Percentiles rank a stretch among this genome's conserved stretches.
These are phyloP conservation scores for Neonectria ditissima DNA, from an alignment of 2,329 filamentous ascomycete species.

Conservation along the genomic window DNA sequence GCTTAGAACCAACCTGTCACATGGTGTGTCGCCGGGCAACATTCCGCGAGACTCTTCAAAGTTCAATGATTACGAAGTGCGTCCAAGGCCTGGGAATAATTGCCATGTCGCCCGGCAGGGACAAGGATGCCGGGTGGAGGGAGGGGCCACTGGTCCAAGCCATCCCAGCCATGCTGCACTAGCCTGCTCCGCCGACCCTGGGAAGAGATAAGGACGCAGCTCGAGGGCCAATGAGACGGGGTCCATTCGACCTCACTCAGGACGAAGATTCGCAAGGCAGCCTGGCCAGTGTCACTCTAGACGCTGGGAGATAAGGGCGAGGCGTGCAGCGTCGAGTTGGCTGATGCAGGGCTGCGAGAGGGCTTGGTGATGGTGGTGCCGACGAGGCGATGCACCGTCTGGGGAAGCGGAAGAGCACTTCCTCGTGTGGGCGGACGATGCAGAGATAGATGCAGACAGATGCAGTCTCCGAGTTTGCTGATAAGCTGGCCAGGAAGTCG, in stretches of 20 bases:
- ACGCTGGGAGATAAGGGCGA: constrained; percentile 38
- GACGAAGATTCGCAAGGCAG: constrained; percentile 28
- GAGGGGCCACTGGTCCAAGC: constrained; percentile 24
- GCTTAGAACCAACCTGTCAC: background rate
- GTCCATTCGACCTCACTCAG: constrained; percentile 32
- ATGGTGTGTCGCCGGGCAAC: background rate
- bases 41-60: constrained; percentile 6
- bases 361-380: background rate
- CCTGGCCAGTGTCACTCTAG: constrained; percentile 18
- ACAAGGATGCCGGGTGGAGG: constrained; percentile 29
- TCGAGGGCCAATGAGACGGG: constrained; percentile 40
- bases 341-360: constrained; percentile 23
- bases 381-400: constrained; percentile 22
- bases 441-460: constrained; percentile 2
- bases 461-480: background rate
- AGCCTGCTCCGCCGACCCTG: constrained; percentile 37
- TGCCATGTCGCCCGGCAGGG: constrained; percentile 8
- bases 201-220: constrained; percentile 46
- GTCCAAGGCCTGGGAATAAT: constrained; percentile 5
- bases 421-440: background rate
- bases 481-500: constrained; percentile 23
- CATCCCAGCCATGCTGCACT: constrained; percentile 28
- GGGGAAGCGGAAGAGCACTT: constrained; percentile 34
- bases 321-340: constrained; percentile 27
- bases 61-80: background rate